A percentile compares a stretch with the other conserved stretches of the same genome.
phyloP scores from a whole-genome alignment of 768 basidiomycete genomes.

The Boletus patriciae region DNA sequence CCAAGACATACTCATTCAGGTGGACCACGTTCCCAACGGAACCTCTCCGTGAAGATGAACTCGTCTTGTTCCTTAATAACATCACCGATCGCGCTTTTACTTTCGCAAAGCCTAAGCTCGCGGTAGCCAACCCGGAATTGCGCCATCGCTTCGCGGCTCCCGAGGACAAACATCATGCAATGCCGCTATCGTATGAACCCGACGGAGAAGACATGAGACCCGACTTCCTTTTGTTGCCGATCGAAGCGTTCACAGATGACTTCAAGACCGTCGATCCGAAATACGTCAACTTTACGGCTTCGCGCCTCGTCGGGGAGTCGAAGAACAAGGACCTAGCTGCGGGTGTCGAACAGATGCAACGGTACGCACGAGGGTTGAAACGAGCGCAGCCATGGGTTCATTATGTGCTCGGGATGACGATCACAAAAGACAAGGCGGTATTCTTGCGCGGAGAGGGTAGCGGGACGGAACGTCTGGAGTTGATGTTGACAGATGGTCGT shows the following conservation, averaged over 20 bases:
- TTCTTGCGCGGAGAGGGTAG: slow-evolving; percentile 8
- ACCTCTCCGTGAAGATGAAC: neutral
- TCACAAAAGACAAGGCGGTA: neutral
- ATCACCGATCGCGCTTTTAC: slow-evolving; percentile 9
- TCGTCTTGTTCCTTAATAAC: slow-evolving; percentile 9
- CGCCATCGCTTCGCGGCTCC: slow-evolving; percentile 9
- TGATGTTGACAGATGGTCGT: slow-evolving; percentile 4
- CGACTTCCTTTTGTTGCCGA: slow-evolving; percentile 15
- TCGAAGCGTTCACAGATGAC: slow-evolving; percentile 6
- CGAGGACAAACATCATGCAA: neutral
- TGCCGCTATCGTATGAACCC: slow-evolving; percentile 9
- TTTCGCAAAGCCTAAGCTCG: neutral
- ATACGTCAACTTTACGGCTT: neutral
- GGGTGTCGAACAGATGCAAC: neutral
- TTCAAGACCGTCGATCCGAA: neutral
- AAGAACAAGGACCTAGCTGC: neutral
- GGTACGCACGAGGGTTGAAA: slow-evolving; percentile 3
- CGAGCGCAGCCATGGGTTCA: slow-evolving; percentile 6
- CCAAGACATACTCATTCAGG: slow-evolving; percentile 1
- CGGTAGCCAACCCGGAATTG: neutral
- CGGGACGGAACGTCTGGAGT: slow-evolving; percentile 3
- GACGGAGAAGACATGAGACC: slow-evolving; percentile 11
- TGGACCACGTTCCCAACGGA: slow-evolving; percentile 5
- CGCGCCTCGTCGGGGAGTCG: slow-evolving; percentile 9
- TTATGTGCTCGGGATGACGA: slow-evolving; percentile 1